Base-by-base conservation (phyloP, 2,329 filamentous ascomycete genomes). In the Aureobasidium sp. region DNA sequence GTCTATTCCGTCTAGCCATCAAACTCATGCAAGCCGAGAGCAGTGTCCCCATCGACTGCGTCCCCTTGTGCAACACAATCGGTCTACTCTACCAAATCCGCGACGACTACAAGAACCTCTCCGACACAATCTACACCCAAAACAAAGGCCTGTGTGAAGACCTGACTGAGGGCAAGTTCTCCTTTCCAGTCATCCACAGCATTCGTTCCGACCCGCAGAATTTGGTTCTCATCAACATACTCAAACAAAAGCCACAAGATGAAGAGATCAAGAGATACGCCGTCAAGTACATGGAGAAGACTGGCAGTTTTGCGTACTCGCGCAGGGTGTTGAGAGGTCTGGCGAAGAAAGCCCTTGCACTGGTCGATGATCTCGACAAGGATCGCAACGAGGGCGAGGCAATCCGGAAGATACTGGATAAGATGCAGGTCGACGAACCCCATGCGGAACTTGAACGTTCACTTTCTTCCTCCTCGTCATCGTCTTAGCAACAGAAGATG, bases 71-170 rank as follows among this genome's bases (percentile, higher is more conserved):
- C 70, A 95, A 91, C 74, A 79, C 91, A 36, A 84, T 95, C 62
- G 91, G 91, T 36, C 84, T 94, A 61, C 85, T 94, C 73, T 96
- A 91, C 80, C 91, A 96, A 75, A 94, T 96, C 76, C 85, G 89
- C 68, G 90, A 93, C 78, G 94, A 99, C 81, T 96, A 96, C 77
- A 85, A 91, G 74, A 97, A 97, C 73, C 85, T 99, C 47, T 75
- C 74, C 58, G 72, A 77, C 44, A 71, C 74, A 2, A 73, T 70
- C 69, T 97, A 97, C 79, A 86, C 86, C 41, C 80, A 88, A 66
- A 93, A 96, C 75, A 97, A 97, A 78, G 94, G 93, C 54, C 83
- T 96, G 68, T 96, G 90, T 74, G 93, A 97, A 78, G 94, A 97
- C 75, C 77, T 97, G 68, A 97, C 91, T 0, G 94, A 97, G 77